These are phyloP conservation scores for Talaromyces albobiverticillius DNA, from an alignment of 2,329 filamentous ascomycete species.

Conservation along the genomic window DNA sequence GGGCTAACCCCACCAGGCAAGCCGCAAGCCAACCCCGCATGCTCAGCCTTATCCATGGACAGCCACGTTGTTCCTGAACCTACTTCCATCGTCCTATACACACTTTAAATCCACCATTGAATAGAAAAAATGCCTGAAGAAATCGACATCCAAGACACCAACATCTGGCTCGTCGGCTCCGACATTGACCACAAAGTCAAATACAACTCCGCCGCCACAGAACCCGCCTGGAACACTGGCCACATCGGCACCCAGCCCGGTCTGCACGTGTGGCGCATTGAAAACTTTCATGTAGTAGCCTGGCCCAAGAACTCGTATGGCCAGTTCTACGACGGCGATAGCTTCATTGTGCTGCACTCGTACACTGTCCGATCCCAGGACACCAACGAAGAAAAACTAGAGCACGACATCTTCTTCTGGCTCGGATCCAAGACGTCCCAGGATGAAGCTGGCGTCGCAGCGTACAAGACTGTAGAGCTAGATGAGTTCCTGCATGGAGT, in stretches of 20 bases:
- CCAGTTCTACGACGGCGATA: slow-evolving; percentile 65
- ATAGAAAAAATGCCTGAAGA: not conserved
- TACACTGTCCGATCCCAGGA: slow-evolving; percentile 48
- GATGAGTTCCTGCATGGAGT: slow-evolving; percentile 63
- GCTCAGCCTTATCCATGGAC: too few relatives aligned
- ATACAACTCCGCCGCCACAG: slow-evolving; percentile 61
- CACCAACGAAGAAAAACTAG: slow-evolving; percentile 40
- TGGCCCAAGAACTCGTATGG: slow-evolving; percentile 59
- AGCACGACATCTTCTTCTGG: slow-evolving; percentile 70
- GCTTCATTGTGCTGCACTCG: slow-evolving; percentile 64
- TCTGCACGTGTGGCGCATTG: slow-evolving; percentile 64
- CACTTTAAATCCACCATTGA: too few relatives aligned
- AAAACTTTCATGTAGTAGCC: slow-evolving; percentile 62
- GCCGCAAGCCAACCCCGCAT: too few relatives aligned
- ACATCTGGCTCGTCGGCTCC: slow-evolving; percentile 63
- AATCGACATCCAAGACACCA: slow-evolving; percentile 62
- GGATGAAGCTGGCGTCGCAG: slow-evolving; percentile 66
- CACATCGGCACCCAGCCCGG: slow-evolving; percentile 53
- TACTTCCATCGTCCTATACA: too few relatives aligned
- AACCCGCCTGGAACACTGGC: slow-evolving; percentile 66
- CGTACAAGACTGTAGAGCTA: slow-evolving; percentile 68
- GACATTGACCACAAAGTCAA: slow-evolving; percentile 67
- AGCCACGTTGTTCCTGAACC: too few relatives aligned
- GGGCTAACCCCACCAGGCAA: too few relatives aligned
- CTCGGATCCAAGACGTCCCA: slow-evolving; percentile 63